These are phyloP conservation scores for Globisporangium nodosum DNA, from an alignment of 352 stramenopile genomes.

Conservation along the genomic window DNA sequence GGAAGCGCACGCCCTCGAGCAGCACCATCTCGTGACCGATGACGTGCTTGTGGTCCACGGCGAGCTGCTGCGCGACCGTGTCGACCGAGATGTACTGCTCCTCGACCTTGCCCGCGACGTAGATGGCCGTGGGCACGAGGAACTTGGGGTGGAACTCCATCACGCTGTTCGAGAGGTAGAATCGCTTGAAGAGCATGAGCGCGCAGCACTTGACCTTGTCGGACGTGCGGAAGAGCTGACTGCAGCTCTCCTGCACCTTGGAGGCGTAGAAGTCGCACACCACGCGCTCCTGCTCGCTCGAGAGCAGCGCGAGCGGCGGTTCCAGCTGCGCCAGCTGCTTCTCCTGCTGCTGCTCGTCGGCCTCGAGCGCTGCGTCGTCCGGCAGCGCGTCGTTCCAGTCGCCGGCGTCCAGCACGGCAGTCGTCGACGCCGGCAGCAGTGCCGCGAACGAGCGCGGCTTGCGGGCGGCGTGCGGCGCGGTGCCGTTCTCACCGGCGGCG, in stretches of 20 bases:
- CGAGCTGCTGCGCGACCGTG: constrained; percentile 75
- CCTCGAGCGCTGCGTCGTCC: constrained; percentile 13
- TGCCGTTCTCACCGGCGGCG: background rate
- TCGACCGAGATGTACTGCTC: constrained; percentile 89
- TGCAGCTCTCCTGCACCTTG: constrained; percentile 84
- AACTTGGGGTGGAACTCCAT: constrained; percentile 88
- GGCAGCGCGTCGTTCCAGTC: constrained; percentile 74
- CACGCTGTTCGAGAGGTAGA: constrained; percentile 87
- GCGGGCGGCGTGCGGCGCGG: constrained; percentile 22
- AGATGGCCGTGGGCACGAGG: constrained; percentile 80
- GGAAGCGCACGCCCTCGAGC: constrained; percentile 82
- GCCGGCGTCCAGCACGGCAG: constrained; percentile 46
- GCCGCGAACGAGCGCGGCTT: constrained; percentile 80
- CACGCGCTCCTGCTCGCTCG: constrained; percentile 51
- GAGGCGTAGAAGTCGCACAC: constrained; percentile 73
- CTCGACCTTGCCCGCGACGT: constrained; percentile 86
- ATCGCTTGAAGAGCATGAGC: constrained; percentile 84
- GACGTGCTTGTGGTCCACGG: constrained; percentile 81
- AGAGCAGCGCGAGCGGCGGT: constrained; percentile 55
- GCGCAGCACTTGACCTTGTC: constrained; percentile 86
- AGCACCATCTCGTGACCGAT: constrained; percentile 87
- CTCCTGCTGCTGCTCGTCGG: constrained; percentile 43
- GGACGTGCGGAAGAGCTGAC: constrained; percentile 77
- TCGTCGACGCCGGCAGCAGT: constrained; percentile 58
- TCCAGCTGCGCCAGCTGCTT: constrained; percentile 53